Percentiles rank a stretch among this genome's conserved stretches.
Evolutionary conservation across 176 grass and related monocot species (phyloP).

Genomic region (Triticum urartu): DNA sequence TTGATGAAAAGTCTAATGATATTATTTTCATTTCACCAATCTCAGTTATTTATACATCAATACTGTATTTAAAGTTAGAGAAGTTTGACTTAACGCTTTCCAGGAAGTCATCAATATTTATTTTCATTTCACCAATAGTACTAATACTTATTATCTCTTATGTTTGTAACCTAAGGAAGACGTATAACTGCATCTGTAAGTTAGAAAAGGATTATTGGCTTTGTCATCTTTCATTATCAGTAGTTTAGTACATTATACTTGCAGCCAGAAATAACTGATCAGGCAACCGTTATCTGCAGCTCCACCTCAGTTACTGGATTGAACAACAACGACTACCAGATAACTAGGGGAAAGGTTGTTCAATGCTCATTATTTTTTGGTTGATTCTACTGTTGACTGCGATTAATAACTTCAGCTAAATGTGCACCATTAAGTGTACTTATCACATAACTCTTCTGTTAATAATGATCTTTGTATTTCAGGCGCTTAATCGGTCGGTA

Average conservation of each 20-base stretch:
- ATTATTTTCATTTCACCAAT: neutral
- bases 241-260: constrained; percentile 1
- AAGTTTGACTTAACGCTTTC: neutral
- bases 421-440: neutral
- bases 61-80: neutral
- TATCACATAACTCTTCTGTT: constrained; percentile 23
- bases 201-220: neutral
- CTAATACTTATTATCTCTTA: neutral
- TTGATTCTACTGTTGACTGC: constrained; percentile 5
- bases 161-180: neutral
- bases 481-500: constrained; percentile 74
- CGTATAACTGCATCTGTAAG: neutral
- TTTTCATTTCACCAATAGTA: neutral
- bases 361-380: neutral
- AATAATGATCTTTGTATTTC: constrained; percentile 19
- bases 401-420: constrained; percentile 9
- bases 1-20: neutral
- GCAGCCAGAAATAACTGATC: neutral
- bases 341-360: constrained; percentile 86
- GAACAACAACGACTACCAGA: constrained; percentile 97
- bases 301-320: constrained; percentile 87
- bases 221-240: neutral
- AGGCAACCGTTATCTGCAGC: constrained; percentile 51
- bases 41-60: neutral
- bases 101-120: neutral